Evolutionary conservation across 805 yeast genomes (phyloP).

Genomic region (Zygosaccharomyces kombuchaensis): DNA sequence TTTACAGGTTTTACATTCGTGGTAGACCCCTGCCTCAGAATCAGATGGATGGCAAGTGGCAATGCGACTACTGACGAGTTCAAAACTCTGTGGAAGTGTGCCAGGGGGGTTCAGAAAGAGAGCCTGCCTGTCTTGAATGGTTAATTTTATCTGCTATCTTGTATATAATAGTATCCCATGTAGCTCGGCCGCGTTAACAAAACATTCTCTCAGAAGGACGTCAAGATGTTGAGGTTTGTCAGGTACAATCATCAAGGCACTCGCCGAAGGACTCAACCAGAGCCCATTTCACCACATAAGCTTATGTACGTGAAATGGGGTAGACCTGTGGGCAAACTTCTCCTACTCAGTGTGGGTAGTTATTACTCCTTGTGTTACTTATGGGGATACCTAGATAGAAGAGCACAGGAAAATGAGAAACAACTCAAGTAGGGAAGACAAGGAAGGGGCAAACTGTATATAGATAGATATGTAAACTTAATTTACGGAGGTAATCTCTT

Average conservation of each 20-base stretch:
- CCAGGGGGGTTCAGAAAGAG: slow-evolving; percentile 55
- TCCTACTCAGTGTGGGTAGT: slow-evolving; percentile 42
- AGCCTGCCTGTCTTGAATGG: neutral
- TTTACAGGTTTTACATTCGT: slow-evolving; percentile 81
- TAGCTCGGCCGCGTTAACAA: neutral
- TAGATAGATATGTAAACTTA: slow-evolving; percentile 8
- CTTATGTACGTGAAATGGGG: slow-evolving; percentile 45
- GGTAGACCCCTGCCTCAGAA: slow-evolving; percentile 66
- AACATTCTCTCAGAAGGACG: neutral
- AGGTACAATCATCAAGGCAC: neutral
- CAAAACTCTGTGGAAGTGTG: slow-evolving; percentile 59
- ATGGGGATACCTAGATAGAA: slow-evolving; percentile 42
- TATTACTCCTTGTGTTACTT: slow-evolving; percentile 44
- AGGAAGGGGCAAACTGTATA: neutral
- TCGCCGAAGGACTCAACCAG: neutral
- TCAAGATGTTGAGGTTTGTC: neutral
- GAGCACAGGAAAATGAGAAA: slow-evolving; percentile 13
- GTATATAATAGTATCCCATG: neutral
- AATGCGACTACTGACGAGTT: slow-evolving; percentile 65
- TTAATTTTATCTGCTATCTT: slow-evolving; percentile 5
- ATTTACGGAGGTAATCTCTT: slow-evolving; percentile 28
- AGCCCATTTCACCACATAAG: slow-evolving; percentile 20
- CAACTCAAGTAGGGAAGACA: slow-evolving; percentile 1
- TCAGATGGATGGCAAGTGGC: slow-evolving; percentile 93
- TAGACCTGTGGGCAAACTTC: slow-evolving; percentile 43